These are phyloP conservation scores for Metschnikowia vanudenii DNA, from an alignment of 805 yeast genomes.

Conservation along the genomic window DNA sequence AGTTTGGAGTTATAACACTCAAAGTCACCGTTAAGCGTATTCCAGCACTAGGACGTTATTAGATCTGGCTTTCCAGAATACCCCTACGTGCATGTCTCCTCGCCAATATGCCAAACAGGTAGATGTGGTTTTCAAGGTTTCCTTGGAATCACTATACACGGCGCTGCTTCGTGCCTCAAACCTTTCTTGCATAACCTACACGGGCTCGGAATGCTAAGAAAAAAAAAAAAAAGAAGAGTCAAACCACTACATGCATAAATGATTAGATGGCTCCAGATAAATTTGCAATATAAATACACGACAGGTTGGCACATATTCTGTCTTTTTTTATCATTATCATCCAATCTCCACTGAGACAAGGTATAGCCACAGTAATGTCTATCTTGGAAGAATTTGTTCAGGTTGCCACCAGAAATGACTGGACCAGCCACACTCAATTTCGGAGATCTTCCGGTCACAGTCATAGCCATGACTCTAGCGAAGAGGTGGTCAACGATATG, in stretches of 20 bases:
- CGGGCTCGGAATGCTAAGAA: conserved; percentile 3
- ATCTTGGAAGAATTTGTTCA: conserved; percentile 3
- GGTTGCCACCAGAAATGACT: conserved; percentile 4
- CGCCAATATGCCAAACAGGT: background rate
- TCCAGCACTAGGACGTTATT: no score
- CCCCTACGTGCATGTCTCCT: background rate
- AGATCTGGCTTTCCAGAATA: no score
- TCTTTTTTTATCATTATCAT: background rate
- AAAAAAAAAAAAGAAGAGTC: background rate
- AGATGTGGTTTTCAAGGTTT: background rate
- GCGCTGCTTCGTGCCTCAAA: conserved; percentile 1
- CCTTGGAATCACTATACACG: background rate
- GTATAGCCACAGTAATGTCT: background rate
- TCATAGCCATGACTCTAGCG: conserved; percentile 38
- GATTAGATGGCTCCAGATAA: no score
- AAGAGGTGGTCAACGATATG: conserved; percentile 40
- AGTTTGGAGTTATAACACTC: no score
- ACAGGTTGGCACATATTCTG: background rate
- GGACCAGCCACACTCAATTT: conserved; percentile 2
- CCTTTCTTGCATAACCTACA: background rate
- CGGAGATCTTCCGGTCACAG: background rate
- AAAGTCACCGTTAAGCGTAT: no score
- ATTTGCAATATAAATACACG: background rate
- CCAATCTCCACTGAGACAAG: background rate
- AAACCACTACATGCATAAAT: no score